These are phyloP conservation scores for Corymbia maculata DNA, from an alignment of 345 rosid genomes.

Conservation along the genomic window DNA sequence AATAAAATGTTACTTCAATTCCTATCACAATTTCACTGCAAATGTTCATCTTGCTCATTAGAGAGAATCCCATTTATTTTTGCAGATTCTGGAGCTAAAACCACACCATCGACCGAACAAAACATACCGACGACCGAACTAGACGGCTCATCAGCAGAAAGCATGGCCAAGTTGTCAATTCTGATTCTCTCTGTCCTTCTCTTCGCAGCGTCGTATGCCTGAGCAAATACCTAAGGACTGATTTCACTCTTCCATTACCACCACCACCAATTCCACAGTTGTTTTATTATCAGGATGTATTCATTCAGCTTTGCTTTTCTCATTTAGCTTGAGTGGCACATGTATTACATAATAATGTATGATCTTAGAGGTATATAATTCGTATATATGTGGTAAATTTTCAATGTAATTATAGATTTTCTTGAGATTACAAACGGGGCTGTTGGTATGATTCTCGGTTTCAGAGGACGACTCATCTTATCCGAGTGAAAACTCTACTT, in stretches of 20 bases:
- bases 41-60: not conserved
- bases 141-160: slow-evolving; percentile 24
- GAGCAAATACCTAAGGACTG: not conserved
- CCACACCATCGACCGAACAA: not conserved
- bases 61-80: not conserved
- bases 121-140: not conserved
- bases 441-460: not conserved
- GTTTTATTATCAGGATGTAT: not conserved
- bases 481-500: not conserved
- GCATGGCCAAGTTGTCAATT: slow-evolving; percentile 9
- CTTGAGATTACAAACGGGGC: not conserved
- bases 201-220: slow-evolving; percentile 16
- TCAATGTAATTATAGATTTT: not conserved
- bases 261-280: not conserved
- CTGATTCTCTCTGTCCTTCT: slow-evolving; percentile 11
- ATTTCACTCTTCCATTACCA: not conserved
- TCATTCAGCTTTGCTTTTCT: not conserved
- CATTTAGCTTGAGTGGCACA: not conserved
- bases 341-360: not conserved
- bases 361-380: not conserved
- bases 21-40: not conserved
- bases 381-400: not conserved
- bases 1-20: not conserved
- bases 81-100: not conserved
- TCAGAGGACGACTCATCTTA: not conserved